Evolutionary conservation across 805 yeast genomes (phyloP), one percentile per base, ranked within the genome.

Genomic region (Tetrapisispora pingtungensis): DNA sequence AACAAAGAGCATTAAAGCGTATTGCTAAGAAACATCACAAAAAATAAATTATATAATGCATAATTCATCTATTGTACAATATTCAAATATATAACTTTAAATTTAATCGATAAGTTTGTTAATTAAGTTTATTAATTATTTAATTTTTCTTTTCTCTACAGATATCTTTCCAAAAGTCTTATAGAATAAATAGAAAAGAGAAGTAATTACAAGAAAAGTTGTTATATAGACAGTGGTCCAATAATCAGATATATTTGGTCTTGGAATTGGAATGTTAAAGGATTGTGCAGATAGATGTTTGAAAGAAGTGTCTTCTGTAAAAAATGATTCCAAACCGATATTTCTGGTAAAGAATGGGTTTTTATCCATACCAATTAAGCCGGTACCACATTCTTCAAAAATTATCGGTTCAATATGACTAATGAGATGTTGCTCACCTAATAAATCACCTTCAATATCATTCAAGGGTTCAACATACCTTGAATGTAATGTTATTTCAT

Each of bases 1-100:
- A 93, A 69, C 89, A 84, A 73, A 74, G 98, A 54, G 96, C 97
- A 13, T 71, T 90, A 59, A 81, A 77, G 60, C 80, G 97, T 63
- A 85, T 89, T 53, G 84, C 87, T 22, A 93, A 89, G 75, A 87
- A 85, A 71, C 73, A 81, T 59, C 58, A 61, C 41, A 84, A 77
- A 68, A 82, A 82, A 42, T 42, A 41, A 41, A 33, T 22, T 33
- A 40, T 33, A 36, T 36, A 37, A 37, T 37, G 40, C 40, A 37
- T 37, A 37, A 26, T 27, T 37, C n/a, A 37, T 27, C 26, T 20
- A 37, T 28, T 26, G 33, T 41, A 35, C 26, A 41, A 36, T 17
- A 30, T 18, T 35, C 30, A 10, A 35, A 41, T n/a, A 41, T 30
- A 41, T 17, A 24, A 26, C 36, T 33, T 27, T 37, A 37, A 26